These are phyloP conservation scores for Posidonia oceanica DNA, from an alignment of 116 monocot species.

Conservation along the genomic window DNA sequence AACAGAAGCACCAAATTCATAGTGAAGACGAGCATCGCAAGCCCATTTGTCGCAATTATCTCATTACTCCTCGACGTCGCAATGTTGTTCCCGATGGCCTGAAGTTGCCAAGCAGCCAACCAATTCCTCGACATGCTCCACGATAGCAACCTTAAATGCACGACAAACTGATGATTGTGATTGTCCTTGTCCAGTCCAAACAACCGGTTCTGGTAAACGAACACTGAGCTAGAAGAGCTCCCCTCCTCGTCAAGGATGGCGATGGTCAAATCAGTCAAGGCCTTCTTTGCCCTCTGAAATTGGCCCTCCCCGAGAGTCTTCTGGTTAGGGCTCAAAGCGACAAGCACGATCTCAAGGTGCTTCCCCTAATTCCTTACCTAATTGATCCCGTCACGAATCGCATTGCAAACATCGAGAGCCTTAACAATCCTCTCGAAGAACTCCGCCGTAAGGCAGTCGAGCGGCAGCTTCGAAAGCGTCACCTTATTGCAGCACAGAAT, in stretches of 20 bases:
- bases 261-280: constrained; percentile 49
- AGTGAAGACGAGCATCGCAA: constrained; percentile 35
- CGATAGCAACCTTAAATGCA: constrained; percentile 39
- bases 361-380: constrained; percentile 39
- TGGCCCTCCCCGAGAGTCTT: constrained; percentile 35
- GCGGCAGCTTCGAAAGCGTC: constrained; percentile 17
- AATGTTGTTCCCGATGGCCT: constrained; percentile 43
- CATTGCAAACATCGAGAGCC: constrained; percentile 81
- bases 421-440: constrained; percentile 69
- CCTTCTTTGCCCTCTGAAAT: constrained; percentile 54
- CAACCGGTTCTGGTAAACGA: constrained; percentile 51
- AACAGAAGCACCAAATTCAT: constrained; percentile 60
- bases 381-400: constrained; percentile 59
- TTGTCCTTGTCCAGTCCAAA: constrained; percentile 26
- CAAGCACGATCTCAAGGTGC: constrained; percentile 47
- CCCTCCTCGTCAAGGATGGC: constrained; percentile 44
- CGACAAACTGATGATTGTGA: background rate
- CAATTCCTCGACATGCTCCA: constrained; percentile 57
- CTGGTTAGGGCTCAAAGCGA: constrained; percentile 10
- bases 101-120: constrained; percentile 53
- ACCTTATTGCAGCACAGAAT: constrained; percentile 4
- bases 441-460: constrained; percentile 39
- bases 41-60: constrained; percentile 29
- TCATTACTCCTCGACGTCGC: constrained; percentile 35
- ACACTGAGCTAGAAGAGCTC: constrained; percentile 4